These are phyloP conservation scores for Salisapilia sapeloensis DNA, from an alignment of 352 stramenopile genomes.

Conservation along the genomic window DNA sequence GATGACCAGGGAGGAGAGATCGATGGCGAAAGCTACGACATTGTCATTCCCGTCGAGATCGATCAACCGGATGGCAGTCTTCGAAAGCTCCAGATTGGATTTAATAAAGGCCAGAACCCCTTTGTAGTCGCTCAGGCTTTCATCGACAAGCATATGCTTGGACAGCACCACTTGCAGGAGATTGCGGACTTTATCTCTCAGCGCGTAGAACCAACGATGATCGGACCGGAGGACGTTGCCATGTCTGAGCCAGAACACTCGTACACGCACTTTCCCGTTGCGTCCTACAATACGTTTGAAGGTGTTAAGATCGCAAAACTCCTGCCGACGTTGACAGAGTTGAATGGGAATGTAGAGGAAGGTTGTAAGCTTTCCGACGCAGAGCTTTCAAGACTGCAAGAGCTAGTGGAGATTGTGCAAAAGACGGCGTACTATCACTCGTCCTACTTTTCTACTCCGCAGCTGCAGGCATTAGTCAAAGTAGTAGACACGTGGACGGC, in stretches of 20 bases:
- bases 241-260: constrained; percentile 2
- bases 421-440: constrained; percentile 86
- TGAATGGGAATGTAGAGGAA: constrained; percentile 66
- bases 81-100: constrained; percentile 91
- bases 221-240: constrained; percentile 17
- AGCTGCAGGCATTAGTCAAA: constrained; percentile 42
- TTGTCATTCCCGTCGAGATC: constrained; percentile 95
- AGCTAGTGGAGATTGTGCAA: constrained; percentile 47
- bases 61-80: constrained; percentile 82
- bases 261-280: constrained; percentile 58
- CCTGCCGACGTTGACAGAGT: constrained; percentile 80
- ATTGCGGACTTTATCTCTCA: constrained; percentile 96
- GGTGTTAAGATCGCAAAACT: constrained; percentile 86
- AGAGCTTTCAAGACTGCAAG: constrained; percentile 39
- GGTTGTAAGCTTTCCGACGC: constrained; percentile 16
- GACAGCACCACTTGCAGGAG: constrained; percentile 84
- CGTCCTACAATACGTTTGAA: constrained; percentile 86
- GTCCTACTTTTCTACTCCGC: constrained; percentile 42
- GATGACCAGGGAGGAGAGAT: constrained; percentile 71
- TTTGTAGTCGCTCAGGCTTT: constrained; percentile 93
- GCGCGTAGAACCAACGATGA: constrained; percentile 58
- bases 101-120: constrained; percentile 96
- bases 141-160: constrained; percentile 92
- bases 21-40: constrained; percentile 88
- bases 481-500: constrained; percentile 57